Base-by-base conservation (phyloP, 106 monocot genomes). In the Dendrobium chrysotoxum region DNA sequence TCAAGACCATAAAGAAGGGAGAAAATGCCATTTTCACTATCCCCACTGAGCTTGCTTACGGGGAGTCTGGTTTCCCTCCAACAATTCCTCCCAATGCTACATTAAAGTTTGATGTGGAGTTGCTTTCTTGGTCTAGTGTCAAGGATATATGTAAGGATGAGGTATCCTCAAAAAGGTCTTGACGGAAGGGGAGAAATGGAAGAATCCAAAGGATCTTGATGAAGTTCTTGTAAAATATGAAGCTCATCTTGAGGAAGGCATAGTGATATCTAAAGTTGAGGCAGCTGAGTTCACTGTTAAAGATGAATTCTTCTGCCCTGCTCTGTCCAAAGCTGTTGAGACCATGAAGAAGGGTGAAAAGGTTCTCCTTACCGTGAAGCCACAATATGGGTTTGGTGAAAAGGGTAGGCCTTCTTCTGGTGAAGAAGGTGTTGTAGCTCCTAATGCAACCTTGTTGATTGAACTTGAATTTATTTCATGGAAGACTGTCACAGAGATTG, bases 371-470 rank as follows among this genome's bases (percentile, higher is more conserved):
- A 90, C 89, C 6, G 87, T 92, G 40, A 89, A 92, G 72, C 89
- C 91, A n/a, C 92, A 91, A 83, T 95, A 92, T 89, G 95, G 72
- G 41, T 95, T 92, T 87, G 95, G 87, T 76, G 92, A 95, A 79
- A 92, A 86, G 39, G 92, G 91, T 25, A 92, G 84, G 28, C 81
- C 95, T 38, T 87, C 88, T 7, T 84, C 85, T 81, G 87, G 87
- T 26, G 78, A 85, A 72, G 95, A 91, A 54, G 90, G 83, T 80
- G 85, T 85, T 38, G 86, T 92, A 16, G 89, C 95, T 42, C 85
- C 90, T 40, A 91, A 89, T 82, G 89, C 89, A n/a, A 86, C 80
- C 26, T 87, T 95, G 42, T 40, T 38, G 25, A 58, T 95, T 17
- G 84, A 95, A 39, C 89, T 95, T 39, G 85, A 92, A 67, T 82